Conservation (phyloP, 257 asterid genomes). For the Mentha longifolia region DNA sequence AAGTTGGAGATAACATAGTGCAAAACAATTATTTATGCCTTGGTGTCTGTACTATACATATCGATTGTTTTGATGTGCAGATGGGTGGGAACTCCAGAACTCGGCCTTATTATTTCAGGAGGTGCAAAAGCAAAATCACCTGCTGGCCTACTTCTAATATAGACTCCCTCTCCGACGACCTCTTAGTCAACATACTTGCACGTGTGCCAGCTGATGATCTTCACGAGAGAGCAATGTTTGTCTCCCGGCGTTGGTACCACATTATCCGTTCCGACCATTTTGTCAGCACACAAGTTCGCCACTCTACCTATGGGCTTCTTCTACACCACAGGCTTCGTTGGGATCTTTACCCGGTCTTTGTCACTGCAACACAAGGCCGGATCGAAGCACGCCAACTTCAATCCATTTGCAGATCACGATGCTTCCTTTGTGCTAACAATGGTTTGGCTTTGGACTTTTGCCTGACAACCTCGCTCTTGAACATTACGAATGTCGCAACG, state of each 20-base stretch:
- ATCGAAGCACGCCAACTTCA: background rate
- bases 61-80: background rate
- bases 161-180: background rate
- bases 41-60: no score
- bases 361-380: background rate
- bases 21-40: no score
- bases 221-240: background rate
- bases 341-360: background rate
- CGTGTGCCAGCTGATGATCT: constrained; percentile 8
- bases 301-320: background rate
- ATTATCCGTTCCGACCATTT: background rate
- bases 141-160: background rate
- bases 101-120: no score
- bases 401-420: background rate
- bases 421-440: background rate
- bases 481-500: background rate
- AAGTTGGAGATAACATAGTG: no score
- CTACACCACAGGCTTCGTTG: background rate
- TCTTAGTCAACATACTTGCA: background rate
- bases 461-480: background rate
- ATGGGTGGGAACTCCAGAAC: background rate
- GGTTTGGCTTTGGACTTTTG: background rate
- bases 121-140: background rate
- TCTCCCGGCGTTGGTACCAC: constrained; percentile 9
- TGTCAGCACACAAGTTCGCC: background rate